A percentile compares a stretch with the other conserved stretches of the same genome.
phyloP scores from a whole-genome alignment of 108 stramenopile species.

The Craspedostauros australis region DNA sequence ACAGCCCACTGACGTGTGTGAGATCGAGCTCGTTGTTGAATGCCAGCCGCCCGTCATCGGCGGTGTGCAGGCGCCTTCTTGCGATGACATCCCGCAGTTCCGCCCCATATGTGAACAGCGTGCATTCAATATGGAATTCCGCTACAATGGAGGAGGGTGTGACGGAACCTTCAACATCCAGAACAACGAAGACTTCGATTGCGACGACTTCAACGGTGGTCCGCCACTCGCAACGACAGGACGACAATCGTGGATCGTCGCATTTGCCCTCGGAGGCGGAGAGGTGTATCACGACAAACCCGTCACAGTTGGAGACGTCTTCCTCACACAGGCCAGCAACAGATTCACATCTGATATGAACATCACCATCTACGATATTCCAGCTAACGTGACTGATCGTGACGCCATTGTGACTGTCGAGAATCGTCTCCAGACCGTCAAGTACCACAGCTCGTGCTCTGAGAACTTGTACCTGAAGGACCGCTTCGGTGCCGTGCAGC shows the following conservation, averaged over 20 bases:
- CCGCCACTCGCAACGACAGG: not conserved
- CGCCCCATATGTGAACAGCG: not conserved
- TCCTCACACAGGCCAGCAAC: not conserved
- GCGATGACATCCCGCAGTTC: not conserved
- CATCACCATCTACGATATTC: not conserved
- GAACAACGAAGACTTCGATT: not conserved
- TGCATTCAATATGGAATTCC: not conserved
- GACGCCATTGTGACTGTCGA: not conserved
- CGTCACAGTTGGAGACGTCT: conserved; percentile 2
- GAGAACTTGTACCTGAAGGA: conserved; percentile 19
- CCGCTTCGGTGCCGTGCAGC: conserved; percentile 21
- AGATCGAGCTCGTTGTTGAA: not conserved
- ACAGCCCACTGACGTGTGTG: conserved; percentile 3
- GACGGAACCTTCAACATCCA: conserved; percentile 7
- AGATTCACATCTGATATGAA: not conserved
- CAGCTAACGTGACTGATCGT: not conserved
- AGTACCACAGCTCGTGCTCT: conserved; percentile 28
- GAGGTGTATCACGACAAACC: not conserved
- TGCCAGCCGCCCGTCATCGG: not conserved
- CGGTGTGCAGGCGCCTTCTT: too few species aligned
- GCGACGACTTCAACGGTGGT: not conserved
- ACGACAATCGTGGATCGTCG: not conserved
- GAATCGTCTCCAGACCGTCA: conserved; percentile 8
- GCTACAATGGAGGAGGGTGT: conserved; percentile 8
- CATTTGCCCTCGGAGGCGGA: not conserved